A percentile compares a stretch with the other conserved stretches of the same genome.
These are phyloP conservation scores for Tricladium varicosporioides DNA, from an alignment of 2,329 filamentous ascomycete genomes.

Conservation along the genomic window DNA sequence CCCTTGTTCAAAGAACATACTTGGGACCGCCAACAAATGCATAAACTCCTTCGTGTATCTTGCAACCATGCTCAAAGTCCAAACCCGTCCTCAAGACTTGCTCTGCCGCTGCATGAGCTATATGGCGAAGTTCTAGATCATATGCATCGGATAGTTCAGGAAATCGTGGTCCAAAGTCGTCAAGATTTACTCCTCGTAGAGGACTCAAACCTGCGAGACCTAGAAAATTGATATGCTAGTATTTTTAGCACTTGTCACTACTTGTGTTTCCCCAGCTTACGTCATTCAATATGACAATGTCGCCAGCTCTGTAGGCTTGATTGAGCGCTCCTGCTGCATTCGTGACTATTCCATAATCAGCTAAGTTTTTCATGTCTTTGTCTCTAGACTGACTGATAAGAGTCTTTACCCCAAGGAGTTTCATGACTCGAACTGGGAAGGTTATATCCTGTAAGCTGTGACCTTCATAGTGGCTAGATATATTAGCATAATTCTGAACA, in stretches of 20 bases:
- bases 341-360: slow-evolving; percentile 46
- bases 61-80: neutral
- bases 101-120: slow-evolving; percentile 13
- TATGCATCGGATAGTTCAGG: slow-evolving; percentile 23
- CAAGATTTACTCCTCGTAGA: slow-evolving; percentile 16
- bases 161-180: slow-evolving; percentile 18
- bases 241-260: neutral
- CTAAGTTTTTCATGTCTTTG: neutral
- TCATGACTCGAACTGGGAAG: slow-evolving; percentile 64
- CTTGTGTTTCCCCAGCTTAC: slow-evolving; percentile 36
- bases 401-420: slow-evolving; percentile 57
- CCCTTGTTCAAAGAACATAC: slow-evolving; percentile 5
- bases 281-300: slow-evolving; percentile 65
- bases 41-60: slow-evolving; percentile 21
- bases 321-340: slow-evolving; percentile 67
- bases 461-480: slow-evolving; percentile 60
- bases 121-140: slow-evolving; percentile 19
- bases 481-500: neutral
- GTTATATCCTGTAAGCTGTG: slow-evolving; percentile 61
- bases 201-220: slow-evolving; percentile 19
- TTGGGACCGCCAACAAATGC: slow-evolving; percentile 22
- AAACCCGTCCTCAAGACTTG: no score
- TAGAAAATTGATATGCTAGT: slow-evolving; percentile 20
- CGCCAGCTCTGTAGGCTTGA: slow-evolving; percentile 60
- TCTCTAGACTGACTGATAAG: slow-evolving; percentile 37